Conservation (phyloP, 805 yeast species). For the Komagataella populi region DNA sequence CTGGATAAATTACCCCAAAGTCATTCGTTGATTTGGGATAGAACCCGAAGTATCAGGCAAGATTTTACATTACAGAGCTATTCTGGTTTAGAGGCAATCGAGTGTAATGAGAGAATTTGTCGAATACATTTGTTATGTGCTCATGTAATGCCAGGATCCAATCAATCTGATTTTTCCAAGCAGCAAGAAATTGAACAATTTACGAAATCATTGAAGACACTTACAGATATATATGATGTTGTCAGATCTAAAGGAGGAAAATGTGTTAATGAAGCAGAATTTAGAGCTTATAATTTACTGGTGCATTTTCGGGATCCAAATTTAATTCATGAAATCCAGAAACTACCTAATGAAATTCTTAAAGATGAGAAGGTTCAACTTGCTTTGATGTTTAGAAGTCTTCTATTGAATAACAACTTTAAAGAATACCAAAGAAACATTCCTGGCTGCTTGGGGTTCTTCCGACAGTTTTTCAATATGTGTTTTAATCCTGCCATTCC, state of each 20-base stretch:
- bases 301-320: conserved; percentile 79
- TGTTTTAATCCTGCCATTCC: conserved; percentile 41
- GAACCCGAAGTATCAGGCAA: conserved; percentile 92
- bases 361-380: conserved; percentile 45
- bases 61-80: conserved; percentile 94
- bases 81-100: conserved; percentile 86
- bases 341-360: conserved; percentile 44
- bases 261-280: conserved; percentile 83
- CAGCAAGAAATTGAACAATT: conserved; percentile 95
- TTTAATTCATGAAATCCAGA: conserved; percentile 61
- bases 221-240: conserved; percentile 78
- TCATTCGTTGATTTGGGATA: conserved; percentile 91
- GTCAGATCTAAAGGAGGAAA: conserved; percentile 53
- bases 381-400: conserved; percentile 57
- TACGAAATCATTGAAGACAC: conserved; percentile 79
- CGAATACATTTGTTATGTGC: conserved; percentile 72
- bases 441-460: conserved; percentile 49
- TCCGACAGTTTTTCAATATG: conserved; percentile 46
- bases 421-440: conserved; percentile 34
- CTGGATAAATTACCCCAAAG: conserved; percentile 64
- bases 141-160: conserved; percentile 72
- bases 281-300: conserved; percentile 74
- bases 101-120: conserved; percentile 84
- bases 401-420: conserved; percentile 49
- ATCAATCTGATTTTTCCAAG: conserved; percentile 60